Base-by-base conservation (phyloP, 2,329 filamentous ascomycete species). In the Cordyceps farinosa region DNA sequence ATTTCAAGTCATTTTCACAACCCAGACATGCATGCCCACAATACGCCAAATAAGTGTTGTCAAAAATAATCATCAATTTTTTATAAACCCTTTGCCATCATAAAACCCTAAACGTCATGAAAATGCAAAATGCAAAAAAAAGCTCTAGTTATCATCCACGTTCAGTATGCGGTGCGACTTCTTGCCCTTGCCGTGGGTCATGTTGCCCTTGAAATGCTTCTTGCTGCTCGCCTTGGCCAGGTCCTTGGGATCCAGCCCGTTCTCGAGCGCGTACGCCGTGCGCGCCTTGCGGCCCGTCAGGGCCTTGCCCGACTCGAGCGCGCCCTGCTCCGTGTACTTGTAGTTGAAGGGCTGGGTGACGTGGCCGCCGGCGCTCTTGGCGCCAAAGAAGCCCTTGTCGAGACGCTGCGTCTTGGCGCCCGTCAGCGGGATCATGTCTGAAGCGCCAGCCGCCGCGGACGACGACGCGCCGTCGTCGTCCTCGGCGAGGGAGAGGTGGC, bases 181-280 rank as follows among this genome's bases (percentile, higher is more conserved):
- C 72, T 83, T 84, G 65, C 80, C 80, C 73, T 85, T 89, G 65
- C 73, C 75, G 51, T 81, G 84, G 75, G 82, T 87, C 66, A 85
- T 84, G 47, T 87, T 86, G n/a, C 85, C 89, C 79, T 96, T 96
- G 77, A 92, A 95, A 77, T 99, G 95, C 80, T 97, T 98, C 86
- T 99, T 99, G 63, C 88, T 84, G 58, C 80, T 80, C 64, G 81
- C 80, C 64, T 84, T 70, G 75, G 82, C 79, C 67, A 95, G 78
- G 64, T 97, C 94, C 65, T 88, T 89, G 0, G 90, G 88, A 71
- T 97, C 92, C 42, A 98, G 75, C 15, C 91, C 90, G 65, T 89
- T 91, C 78, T 97, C 92, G 66, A 97, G 73, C 11, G 94, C 94
- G 57, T 91, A 80, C 80, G 97, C 86, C 45, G 89, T 82, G 71